Evolutionary conservation across 352 stramenopile species (phyloP).

Genomic region (Elongisporangium prolatum): DNA sequence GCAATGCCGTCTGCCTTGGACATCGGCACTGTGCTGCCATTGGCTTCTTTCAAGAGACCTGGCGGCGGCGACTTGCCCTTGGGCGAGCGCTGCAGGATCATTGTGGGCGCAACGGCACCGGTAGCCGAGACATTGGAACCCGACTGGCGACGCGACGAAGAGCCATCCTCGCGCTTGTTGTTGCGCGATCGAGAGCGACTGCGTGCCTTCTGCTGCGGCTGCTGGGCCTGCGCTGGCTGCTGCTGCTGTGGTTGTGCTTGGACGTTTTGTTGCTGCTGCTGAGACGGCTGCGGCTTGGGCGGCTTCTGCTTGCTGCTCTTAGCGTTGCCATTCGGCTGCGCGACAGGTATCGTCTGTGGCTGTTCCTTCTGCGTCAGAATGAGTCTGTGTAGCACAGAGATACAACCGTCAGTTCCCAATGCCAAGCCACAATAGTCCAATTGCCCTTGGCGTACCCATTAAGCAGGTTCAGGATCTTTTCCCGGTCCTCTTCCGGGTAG

Average conservation of each 20-base stretch:
- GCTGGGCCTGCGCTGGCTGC: conserved; percentile 22
- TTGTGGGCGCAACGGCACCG: conserved; percentile 26
- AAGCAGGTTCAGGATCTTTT: conserved; percentile 73
- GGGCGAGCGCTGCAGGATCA: conserved; percentile 61
- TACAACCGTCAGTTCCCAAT: conserved; percentile 2
- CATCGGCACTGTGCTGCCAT: conserved; percentile 53
- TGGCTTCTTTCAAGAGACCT: conserved; percentile 5
- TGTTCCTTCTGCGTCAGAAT: conserved; percentile 57
- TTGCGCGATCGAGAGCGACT: conserved; percentile 45
- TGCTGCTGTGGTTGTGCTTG: conserved; percentile 22
- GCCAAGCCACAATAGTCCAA: conserved; percentile 2
- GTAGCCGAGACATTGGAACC: conserved; percentile 1
- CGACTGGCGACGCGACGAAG: conserved; percentile 26
- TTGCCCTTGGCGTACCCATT: conserved; percentile 38
- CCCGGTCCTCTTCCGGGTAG: conserved; percentile 80
- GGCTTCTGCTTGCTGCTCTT: conserved; percentile 19
- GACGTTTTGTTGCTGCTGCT: conserved; percentile 18
- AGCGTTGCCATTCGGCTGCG: conserved; percentile 11
- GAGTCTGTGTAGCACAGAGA: conserved; percentile 33
- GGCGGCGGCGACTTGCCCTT: conserved; percentile 17
- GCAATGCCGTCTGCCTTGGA: conserved; percentile 77
- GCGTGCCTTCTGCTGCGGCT: conserved; percentile 22
- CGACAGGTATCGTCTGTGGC: conserved; percentile 10
- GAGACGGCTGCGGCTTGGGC: conserved; percentile 9
- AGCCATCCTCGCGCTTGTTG: conserved; percentile 36